These are phyloP conservation scores for Isatis lusitanica DNA, from an alignment of 441 rosid genomes.

Conservation along the genomic window DNA sequence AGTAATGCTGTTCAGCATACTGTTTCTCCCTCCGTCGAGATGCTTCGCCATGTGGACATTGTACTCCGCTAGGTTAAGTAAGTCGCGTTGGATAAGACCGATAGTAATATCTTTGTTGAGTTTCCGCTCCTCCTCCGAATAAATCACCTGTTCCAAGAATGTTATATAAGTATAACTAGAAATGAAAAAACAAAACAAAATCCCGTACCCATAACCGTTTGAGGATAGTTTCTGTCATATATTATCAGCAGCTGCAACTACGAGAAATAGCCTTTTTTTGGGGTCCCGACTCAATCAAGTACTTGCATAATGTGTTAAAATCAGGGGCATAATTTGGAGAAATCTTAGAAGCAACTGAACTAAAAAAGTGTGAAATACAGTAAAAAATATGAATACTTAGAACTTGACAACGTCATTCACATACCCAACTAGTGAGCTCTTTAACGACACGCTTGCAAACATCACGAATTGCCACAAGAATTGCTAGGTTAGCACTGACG, in stretches of 20 bases:
- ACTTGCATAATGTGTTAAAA: not conserved
- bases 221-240: not conserved
- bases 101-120: constrained; percentile 88
- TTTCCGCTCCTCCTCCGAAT: constrained; percentile 93
- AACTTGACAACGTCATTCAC: constrained; percentile 24
- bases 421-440: constrained; percentile 99
- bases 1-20: constrained; percentile 47
- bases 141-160: constrained; percentile 62
- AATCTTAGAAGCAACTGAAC: not conserved
- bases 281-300: not conserved
- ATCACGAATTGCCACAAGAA: constrained; percentile 92
- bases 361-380: not conserved
- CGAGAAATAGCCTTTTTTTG: not conserved
- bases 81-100: constrained; percentile 81
- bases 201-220: not conserved
- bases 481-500: constrained; percentile 78
- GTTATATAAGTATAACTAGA: not conserved
- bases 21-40: constrained; percentile 95
- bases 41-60: constrained; percentile 94
- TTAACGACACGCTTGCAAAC: constrained; percentile 93
- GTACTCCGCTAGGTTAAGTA: constrained; percentile 94
- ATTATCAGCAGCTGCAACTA: not conserved
- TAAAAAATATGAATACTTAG: not conserved
- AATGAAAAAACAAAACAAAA: constrained; percentile 2
- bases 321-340: not conserved